phyloP scores from a whole-genome alignment of 495 filamentous ascomycete genomes.

The Pyronema domesticum region DNA sequence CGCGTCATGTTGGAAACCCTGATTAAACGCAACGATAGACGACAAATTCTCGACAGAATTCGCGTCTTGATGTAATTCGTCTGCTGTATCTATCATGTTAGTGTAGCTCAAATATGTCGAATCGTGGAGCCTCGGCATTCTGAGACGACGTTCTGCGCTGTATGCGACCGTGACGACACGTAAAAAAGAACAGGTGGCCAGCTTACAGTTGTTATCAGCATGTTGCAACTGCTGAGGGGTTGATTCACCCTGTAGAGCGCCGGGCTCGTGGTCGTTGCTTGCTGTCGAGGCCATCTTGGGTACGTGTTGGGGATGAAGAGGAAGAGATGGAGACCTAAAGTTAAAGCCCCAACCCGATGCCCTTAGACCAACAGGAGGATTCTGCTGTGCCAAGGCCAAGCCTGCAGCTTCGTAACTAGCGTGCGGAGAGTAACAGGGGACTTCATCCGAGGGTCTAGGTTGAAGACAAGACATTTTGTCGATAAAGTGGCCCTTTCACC shows the following conservation, averaged over 20 bases:
- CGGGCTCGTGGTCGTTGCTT: background rate
- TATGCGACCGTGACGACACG: background rate
- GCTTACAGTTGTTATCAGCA: background rate
- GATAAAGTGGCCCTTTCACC: no score
- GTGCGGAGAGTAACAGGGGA: no score
- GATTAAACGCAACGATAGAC: constrained; percentile 23
- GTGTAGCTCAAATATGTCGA: background rate
- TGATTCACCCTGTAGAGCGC: background rate
- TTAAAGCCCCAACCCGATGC: background rate
- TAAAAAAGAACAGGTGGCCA: background rate
- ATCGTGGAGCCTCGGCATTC: background rate
- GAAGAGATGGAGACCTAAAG: background rate
- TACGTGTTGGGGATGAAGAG: background rate
- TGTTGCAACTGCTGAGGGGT: background rate
- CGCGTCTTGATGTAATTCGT: background rate
- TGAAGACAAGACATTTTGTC: no score
- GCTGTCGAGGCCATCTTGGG: background rate
- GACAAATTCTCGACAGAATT: constrained; percentile 19
- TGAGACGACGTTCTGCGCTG: background rate
- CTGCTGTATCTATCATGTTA: background rate
- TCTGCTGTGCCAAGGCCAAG: no score
- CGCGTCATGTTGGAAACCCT: constrained; percentile 6
- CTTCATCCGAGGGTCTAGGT: no score
- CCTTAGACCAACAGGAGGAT: background rate
- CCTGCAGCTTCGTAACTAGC: no score